phyloP scores from a whole-genome alignment of 1,139 yeast genomes.

The Blastobotrys serpentis region DNA sequence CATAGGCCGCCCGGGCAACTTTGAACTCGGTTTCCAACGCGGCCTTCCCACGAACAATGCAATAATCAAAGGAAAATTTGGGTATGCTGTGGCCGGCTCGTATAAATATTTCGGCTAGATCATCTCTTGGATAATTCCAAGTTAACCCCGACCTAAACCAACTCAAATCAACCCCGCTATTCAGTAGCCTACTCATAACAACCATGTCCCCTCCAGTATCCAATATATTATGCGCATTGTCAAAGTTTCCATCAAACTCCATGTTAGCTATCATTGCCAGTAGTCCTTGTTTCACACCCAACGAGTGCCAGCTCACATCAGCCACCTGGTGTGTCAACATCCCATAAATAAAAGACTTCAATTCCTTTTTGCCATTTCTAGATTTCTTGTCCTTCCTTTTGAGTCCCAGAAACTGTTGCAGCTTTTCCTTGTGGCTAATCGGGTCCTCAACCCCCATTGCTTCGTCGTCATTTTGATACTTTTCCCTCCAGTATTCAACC shows the following conservation, averaged over 20 bases:
- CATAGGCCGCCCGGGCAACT: constrained; percentile 35
- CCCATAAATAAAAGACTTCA: constrained; percentile 56
- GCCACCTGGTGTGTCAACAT: constrained; percentile 56
- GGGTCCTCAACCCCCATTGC: neutral
- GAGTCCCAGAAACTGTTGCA: constrained; percentile 11
- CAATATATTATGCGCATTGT: constrained; percentile 49
- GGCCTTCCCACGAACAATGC: constrained; percentile 52
- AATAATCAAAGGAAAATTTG: constrained; percentile 38
- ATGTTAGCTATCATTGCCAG: constrained; percentile 46
- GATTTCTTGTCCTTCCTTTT: constrained; percentile 3
- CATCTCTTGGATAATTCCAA: constrained; percentile 50
- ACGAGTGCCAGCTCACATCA: constrained; percentile 64
- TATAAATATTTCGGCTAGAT: constrained; percentile 40
- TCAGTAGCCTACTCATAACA: constrained; percentile 41
- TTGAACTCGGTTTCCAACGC: constrained; percentile 48
- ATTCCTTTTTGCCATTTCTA: constrained; percentile 13
- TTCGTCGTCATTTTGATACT: constrained; percentile 27
- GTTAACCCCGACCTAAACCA: constrained; percentile 32
- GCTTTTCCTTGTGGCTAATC: neutral
- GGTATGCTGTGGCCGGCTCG: constrained; percentile 38
- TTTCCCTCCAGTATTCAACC: constrained; percentile 41
- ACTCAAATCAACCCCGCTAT: constrained; percentile 29
- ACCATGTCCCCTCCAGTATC: constrained; percentile 63
- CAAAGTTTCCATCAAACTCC: constrained; percentile 50
- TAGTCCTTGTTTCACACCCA: constrained; percentile 52